These are phyloP conservation scores for Cercophora sp. DNA, from an alignment of 495 filamentous ascomycete genomes.

Conservation along the genomic window DNA sequence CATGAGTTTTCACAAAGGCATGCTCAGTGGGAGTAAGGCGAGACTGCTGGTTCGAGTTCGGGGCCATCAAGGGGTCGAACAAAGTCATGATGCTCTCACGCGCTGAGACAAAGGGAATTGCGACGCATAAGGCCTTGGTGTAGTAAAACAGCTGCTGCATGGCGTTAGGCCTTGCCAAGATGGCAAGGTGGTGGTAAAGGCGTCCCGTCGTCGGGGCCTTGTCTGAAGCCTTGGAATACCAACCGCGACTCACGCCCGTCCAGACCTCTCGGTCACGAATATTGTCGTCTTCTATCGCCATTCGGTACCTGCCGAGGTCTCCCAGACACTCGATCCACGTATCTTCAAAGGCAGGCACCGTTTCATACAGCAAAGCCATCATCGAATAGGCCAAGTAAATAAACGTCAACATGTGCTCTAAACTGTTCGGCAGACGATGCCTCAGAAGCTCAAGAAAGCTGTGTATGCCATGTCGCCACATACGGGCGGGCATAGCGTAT, in stretches of 20 bases:
- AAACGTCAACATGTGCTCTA: conserved; percentile 78
- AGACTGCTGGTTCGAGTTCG: conserved; percentile 18
- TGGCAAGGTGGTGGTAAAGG: conserved; percentile 81
- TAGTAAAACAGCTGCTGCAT: conserved; percentile 77
- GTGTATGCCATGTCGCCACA: conserved; percentile 67
- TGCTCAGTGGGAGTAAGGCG: conserved; percentile 31
- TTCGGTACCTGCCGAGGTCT: conserved; percentile 60
- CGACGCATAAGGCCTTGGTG: conserved; percentile 44
- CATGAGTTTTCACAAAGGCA: conserved; percentile 62
- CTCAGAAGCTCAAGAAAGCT: conserved; percentile 71
- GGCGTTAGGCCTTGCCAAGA: conserved; percentile 69
- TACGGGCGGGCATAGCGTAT: conserved; percentile 75
- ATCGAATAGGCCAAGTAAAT: conserved; percentile 79
- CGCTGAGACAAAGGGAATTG: conserved; percentile 56
- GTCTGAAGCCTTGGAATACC: conserved; percentile 78
- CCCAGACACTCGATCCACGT: conserved; percentile 92
- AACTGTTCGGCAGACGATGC: conserved; percentile 61
- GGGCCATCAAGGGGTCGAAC: conserved; percentile 60
- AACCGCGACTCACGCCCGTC: conserved; percentile 70
- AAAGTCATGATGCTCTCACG: conserved; percentile 67
- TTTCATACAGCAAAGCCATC: conserved; percentile 74
- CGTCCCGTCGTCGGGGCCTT: conserved; percentile 65
- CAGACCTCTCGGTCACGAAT: conserved; percentile 70
- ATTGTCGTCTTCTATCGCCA: conserved; percentile 76
- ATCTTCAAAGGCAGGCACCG: conserved; percentile 69